These are phyloP conservation scores for Arthrobotrys megalospora DNA, from an alignment of 2,329 filamentous ascomycete species.

Conservation along the genomic window DNA sequence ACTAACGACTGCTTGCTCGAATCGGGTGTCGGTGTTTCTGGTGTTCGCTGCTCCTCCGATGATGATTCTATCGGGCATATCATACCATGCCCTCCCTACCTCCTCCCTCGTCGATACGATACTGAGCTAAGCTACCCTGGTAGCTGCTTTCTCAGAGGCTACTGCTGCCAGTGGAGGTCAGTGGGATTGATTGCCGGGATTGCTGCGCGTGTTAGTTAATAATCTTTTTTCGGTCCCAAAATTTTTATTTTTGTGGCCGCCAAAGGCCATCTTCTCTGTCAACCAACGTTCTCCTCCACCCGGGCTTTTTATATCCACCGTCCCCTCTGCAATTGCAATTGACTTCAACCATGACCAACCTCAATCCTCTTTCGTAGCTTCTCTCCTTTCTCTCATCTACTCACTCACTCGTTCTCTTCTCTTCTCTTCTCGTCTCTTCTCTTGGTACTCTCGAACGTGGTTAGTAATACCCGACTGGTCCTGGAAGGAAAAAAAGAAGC, in stretches of 20 bases:
- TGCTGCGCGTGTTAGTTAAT: constrained; percentile 21
- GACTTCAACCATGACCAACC: constrained; percentile 50
- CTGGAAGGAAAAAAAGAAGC: constrained; percentile 47
- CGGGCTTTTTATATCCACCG: constrained; percentile 38
- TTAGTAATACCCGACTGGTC: constrained; percentile 40
- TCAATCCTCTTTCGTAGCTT: constrained; percentile 40
- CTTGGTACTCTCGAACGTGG: constrained; percentile 22
- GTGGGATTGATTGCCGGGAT: constrained; percentile 10
- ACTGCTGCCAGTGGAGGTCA: background rate
- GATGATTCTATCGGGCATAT: constrained; percentile 22
- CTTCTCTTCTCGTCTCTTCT: constrained; percentile 14
- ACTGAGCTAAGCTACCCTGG: constrained; percentile 18
- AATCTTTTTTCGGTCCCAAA: constrained; percentile 9
- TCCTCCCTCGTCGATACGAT: constrained; percentile 9
- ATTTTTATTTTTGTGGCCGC: constrained; percentile 14
- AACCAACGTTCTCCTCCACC: background rate
- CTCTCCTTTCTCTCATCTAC: constrained; percentile 20
- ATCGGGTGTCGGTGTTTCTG: constrained; percentile 23
- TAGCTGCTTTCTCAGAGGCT: background rate
- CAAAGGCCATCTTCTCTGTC: constrained; percentile 7
- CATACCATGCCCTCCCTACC: background rate
- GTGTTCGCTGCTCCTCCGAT: constrained; percentile 22
- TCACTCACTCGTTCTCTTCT: constrained; percentile 35
- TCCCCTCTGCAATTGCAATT: background rate
- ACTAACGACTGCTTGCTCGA: constrained; percentile 19